Evolutionary conservation across 192 early-diverging fungal genomes (phyloP).

Genomic region (Thamnidium elegans): DNA sequence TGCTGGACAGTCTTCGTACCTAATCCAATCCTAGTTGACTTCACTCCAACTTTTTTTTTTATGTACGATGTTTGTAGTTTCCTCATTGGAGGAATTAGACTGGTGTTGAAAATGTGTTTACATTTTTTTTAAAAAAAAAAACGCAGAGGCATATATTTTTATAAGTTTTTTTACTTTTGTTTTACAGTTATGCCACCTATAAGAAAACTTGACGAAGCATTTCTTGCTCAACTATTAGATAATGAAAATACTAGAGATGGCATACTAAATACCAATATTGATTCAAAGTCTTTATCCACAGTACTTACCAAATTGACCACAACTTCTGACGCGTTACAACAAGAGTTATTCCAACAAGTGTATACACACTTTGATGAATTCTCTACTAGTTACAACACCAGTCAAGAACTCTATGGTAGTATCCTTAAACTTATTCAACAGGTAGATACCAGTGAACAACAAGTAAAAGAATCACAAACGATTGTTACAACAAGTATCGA

Average conservation of each 20-base stretch:
- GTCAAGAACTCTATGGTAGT: neutral
- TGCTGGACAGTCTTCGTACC: too few species aligned
- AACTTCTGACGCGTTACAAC: slow-evolving; percentile 15
- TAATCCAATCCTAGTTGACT: too few species aligned
- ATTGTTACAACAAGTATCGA: neutral
- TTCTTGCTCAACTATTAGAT: slow-evolving; percentile 8
- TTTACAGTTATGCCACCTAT: slow-evolving; percentile 8
- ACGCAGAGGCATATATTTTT: too few species aligned
- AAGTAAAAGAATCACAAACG: neutral
- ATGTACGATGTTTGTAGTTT: too few species aligned
- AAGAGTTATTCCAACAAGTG: slow-evolving; percentile 5
- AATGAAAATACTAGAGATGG: neutral
- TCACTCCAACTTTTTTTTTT: too few species aligned
- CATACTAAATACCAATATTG: neutral
- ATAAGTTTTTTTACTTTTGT: too few species aligned
- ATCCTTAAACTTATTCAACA: neutral
- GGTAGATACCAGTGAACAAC: neutral
- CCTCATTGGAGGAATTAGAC: too few species aligned
- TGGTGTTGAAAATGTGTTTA: too few species aligned
- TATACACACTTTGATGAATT: slow-evolving; percentile 6
- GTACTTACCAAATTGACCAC: neutral
- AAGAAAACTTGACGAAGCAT: slow-evolving; percentile 5
- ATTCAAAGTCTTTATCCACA: slow-evolving; percentile 8
- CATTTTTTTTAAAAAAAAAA: too few species aligned
- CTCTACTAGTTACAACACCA: slow-evolving; percentile 4